Evolutionary conservation across 768 basidiomycete genomes (phyloP), one percentile per base, ranked within the genome.

Genomic region (Lactarius pseudohatsudake): DNA sequence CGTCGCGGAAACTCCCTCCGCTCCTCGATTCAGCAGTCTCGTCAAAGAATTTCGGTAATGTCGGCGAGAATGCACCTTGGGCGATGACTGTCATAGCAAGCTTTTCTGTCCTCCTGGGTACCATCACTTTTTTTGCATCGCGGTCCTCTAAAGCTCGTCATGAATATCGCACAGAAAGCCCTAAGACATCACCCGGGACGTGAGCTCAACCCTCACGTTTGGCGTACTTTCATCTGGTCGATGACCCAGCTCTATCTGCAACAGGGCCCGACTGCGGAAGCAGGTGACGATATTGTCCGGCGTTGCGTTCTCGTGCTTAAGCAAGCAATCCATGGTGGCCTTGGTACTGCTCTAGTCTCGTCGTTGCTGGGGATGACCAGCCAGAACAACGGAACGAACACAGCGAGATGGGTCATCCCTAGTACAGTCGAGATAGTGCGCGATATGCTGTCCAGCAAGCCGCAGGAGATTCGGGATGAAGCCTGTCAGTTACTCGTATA

Each of bases 211-310:
- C 62, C 66, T 22, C 66, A 64, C 16, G 53, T 67, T 45, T 67
- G 66, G 66, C 62, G 62, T 26, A 67, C 66, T 10, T 67, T 67
- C 30, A 67, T 67, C 20, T 67, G 66, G 66, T 67, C 66, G 28
- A 67, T 67, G 66, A 55, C 18, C n/a, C 62, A 67, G n/a, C 66
- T 67, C 32, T 50, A 26, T 64, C 26, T 18, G 34, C 66, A 60
- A 47, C 66, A 43, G 45, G 45, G 26, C 8, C 57, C 43, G n/a
- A 47, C 36, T 32, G 15, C 58, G 10, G 28, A 30, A 11, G 62
- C 11, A 20, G 43, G 60, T 26, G 53, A 59, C 9, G 66, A 64
- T 18, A 26, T 56, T 18, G 32, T 64, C n/a, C 53, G 50, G 53
- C 66, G 66, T 28, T 59, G 62, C 43, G 58, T 67, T 18, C 53